Conservation (phyloP, 345 rosid genomes). For the Raphanus sativus region DNA sequence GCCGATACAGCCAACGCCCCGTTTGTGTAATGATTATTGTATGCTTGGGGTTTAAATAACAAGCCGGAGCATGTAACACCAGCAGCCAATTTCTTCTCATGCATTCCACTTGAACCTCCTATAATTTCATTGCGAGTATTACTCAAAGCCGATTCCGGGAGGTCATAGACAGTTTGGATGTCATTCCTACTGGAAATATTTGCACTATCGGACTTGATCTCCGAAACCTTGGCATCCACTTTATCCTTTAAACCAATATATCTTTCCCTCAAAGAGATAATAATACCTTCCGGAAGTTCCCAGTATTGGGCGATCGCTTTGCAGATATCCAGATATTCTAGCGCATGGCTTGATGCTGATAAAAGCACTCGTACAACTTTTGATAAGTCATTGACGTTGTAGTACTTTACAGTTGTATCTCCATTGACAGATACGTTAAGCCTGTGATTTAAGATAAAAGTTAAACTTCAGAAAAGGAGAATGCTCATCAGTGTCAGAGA, state of each 20-base stretch:
- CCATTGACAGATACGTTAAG: conserved; percentile 44
- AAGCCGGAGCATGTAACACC: conserved; percentile 46
- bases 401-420: conserved; percentile 56
- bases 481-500: neutral
- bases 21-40: conserved; percentile 73
- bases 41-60: conserved; percentile 62
- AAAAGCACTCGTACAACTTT: conserved; percentile 59
- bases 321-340: conserved; percentile 57
- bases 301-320: conserved; percentile 65
- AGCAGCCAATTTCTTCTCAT: conserved; percentile 39
- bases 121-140: conserved; percentile 39
- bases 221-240: conserved; percentile 36
- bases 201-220: conserved; percentile 40
- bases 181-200: conserved; percentile 29
- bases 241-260: neutral
- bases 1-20: conserved; percentile 86
- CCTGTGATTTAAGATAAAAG: conserved; percentile 43
- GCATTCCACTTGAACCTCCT: conserved; percentile 39
- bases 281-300: conserved; percentile 52
- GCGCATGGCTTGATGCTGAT: conserved; percentile 51
- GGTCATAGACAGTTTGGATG: conserved; percentile 28
- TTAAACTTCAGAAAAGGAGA: too few species aligned
- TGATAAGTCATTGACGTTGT: conserved; percentile 63
- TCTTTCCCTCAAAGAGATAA: conserved; percentile 42
- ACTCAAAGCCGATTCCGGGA: conserved; percentile 43